These are phyloP conservation scores for Epithemia pelagica DNA, from an alignment of 108 stramenopile species.

Conservation along the genomic window DNA sequence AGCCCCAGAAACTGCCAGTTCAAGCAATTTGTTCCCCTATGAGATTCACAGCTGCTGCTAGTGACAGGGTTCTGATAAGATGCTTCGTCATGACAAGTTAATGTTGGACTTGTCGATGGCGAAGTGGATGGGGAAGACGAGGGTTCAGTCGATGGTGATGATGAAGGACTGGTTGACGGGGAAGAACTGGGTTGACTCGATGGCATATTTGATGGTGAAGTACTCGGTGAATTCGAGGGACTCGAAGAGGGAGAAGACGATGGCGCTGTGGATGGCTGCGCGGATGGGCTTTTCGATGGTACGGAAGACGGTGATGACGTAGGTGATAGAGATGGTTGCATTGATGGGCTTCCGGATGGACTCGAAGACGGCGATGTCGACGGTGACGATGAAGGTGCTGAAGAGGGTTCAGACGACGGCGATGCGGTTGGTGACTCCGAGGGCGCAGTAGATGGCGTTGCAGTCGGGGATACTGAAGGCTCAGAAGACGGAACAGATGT, in stretches of 20 bases:
- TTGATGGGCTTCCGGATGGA: constrained; percentile 6
- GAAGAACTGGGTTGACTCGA: not conserved
- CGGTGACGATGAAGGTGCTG: not conserved
- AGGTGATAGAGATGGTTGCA: constrained; percentile 7
- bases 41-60: constrained; percentile 21
- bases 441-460: not conserved
- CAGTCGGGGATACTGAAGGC: not conserved
- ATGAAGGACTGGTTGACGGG: not conserved
- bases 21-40: constrained; percentile 26
- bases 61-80: constrained; percentile 38
- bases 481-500: not conserved
- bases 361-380: not conserved
- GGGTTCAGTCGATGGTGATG: not conserved
- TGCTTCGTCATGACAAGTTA: constrained; percentile 29
- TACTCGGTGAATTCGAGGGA: not conserved
- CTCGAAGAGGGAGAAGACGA: not conserved
- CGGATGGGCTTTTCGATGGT: not conserved
- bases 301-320: not conserved
- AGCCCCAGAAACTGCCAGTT: constrained; percentile 36
- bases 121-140: constrained; percentile 5
- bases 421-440: not conserved
- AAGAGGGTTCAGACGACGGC: not conserved
- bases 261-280: constrained; percentile 7
- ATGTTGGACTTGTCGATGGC: constrained; percentile 13
- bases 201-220: constrained; percentile 2